Base-by-base conservation (phyloP, 1,284 basidiomycete species). In the Apiotrichum porosum region DNA sequence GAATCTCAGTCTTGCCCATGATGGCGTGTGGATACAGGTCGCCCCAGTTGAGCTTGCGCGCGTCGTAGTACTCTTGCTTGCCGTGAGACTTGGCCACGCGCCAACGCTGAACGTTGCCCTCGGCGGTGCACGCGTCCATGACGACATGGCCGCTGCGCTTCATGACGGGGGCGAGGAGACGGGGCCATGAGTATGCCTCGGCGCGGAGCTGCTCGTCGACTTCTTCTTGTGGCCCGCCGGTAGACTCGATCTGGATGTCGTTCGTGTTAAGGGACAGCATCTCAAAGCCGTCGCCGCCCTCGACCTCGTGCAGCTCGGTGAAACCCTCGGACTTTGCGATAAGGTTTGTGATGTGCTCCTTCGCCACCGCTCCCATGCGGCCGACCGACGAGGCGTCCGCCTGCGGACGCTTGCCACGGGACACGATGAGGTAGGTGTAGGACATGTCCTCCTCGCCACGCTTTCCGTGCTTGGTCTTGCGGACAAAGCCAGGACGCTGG, bases 101-200 rank as follows among this genome's bases (percentile, higher is more conserved):
- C 69, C 94, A 78, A 4, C 94, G 84, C 79, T 92, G 48, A 97
- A 86, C 69, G 88, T 61, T 58, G 86, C 91, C 92, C 74, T 86
- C 80, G 1, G 81, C 65, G 17, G 84, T 85, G 71, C 95, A 99
- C 8, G 84, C 83, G 68, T 98, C 94, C 52, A 98, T 76, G 45
- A 94, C 86, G 51, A 97, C 82, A 70, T 98, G 94, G 0, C 94
- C 94, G 55, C 84, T 88, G 52, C 84, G 83, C 73, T 97, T 97
- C 61, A 97, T 66, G 14, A 94, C 93, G 18, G 91, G 83, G 58
- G 87, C 86, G 36, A 97, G 80, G 28, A 98, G 79, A 42, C 95
- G 81, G 28, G 94, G 90, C 94, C 94, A 97, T 44, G 76, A 73
- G 57, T 83, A 89, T 6, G 88, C 65, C 49, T 76, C 73, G n/a